Evolutionary conservation across 805 yeast species (phyloP).

Genomic region (Ogataea pignaliae): DNA sequence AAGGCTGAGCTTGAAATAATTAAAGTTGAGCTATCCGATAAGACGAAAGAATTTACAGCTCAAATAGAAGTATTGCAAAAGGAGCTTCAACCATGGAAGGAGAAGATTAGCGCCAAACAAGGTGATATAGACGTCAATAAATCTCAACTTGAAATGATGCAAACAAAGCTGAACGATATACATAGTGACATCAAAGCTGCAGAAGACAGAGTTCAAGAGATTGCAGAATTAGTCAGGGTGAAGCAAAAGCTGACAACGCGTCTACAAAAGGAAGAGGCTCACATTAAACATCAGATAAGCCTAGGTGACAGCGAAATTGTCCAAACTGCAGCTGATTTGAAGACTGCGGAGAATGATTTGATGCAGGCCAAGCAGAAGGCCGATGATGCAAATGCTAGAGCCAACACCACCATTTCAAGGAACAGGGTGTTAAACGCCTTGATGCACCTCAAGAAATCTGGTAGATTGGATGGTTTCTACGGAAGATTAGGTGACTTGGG

Average conservation of each 20-base stretch:
- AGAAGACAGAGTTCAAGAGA: constrained; percentile 37
- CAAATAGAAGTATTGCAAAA: constrained; percentile 61
- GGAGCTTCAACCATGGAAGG: constrained; percentile 80
- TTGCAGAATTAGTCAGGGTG: constrained; percentile 31
- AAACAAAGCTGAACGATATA: constrained; percentile 40
- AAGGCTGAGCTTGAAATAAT: constrained; percentile 56
- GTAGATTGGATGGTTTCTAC: constrained; percentile 78
- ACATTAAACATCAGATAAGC: constrained; percentile 48
- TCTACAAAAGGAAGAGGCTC: constrained; percentile 45
- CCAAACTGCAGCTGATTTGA: constrained; percentile 44
- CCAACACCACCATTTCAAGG: constrained; percentile 58
- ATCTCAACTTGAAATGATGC: constrained; percentile 58
- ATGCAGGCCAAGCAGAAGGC: constrained; percentile 54
- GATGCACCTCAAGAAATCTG: constrained; percentile 65
- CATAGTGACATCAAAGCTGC: constrained; percentile 42
- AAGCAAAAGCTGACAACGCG: constrained; percentile 43
- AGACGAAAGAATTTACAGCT: constrained; percentile 64
- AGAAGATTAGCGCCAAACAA: constrained; percentile 56
- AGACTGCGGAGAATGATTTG: constrained; percentile 51
- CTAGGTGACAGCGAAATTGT: constrained; percentile 56
- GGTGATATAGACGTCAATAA: constrained; percentile 61
- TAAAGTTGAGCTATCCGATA: constrained; percentile 61
- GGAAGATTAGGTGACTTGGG: constrained; percentile 94
- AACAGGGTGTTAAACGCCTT: constrained; percentile 70
- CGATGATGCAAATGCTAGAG: constrained; percentile 59